Conservation (phyloP, 2,329 filamentous ascomycete species). For the Arthroderma uncinatum region DNA sequence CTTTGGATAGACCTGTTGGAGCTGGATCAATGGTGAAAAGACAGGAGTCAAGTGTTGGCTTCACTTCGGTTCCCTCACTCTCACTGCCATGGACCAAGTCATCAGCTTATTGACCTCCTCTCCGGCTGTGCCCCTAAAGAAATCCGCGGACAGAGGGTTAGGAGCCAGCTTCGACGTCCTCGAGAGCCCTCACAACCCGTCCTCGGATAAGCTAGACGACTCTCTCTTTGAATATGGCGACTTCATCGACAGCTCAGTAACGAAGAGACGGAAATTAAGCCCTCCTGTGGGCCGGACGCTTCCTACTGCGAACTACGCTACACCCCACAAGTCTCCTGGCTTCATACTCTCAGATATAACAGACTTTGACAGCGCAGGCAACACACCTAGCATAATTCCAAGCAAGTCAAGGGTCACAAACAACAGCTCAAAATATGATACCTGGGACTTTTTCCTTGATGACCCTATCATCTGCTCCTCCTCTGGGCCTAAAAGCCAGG, state of each 20-base stretch:
- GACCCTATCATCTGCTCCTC: slow-evolving; percentile 37
- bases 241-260: slow-evolving; percentile 1
- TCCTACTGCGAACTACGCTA: slow-evolving; percentile 8
- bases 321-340: neutral
- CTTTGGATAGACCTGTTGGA: neutral
- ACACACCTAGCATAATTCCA: slow-evolving; percentile 3
- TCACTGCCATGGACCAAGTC: slow-evolving; percentile 27
- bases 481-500: slow-evolving; percentile 22
- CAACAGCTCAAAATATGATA: neutral
- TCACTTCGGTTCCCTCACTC: neutral
- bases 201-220: slow-evolving; percentile 9
- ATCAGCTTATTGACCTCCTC: slow-evolving; percentile 29
- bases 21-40: neutral
- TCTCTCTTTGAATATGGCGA: slow-evolving; percentile 8
- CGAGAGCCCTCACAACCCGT: neutral
- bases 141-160: neutral
- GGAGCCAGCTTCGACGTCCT: neutral
- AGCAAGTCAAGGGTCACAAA: neutral
- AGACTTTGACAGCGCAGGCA: neutral
- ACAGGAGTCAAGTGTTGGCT: neutral
- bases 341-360: slow-evolving; percentile 4
- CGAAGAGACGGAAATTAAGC: slow-evolving; percentile 24
- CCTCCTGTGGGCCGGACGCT: slow-evolving; percentile 14
- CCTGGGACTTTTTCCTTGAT: slow-evolving; percentile 20
- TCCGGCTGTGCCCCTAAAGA: neutral